Percentiles rank a stretch among this genome's conserved stretches.
Conservation (phyloP, 306 rosid genomes). For the Spatholobus suberectus region DNA sequence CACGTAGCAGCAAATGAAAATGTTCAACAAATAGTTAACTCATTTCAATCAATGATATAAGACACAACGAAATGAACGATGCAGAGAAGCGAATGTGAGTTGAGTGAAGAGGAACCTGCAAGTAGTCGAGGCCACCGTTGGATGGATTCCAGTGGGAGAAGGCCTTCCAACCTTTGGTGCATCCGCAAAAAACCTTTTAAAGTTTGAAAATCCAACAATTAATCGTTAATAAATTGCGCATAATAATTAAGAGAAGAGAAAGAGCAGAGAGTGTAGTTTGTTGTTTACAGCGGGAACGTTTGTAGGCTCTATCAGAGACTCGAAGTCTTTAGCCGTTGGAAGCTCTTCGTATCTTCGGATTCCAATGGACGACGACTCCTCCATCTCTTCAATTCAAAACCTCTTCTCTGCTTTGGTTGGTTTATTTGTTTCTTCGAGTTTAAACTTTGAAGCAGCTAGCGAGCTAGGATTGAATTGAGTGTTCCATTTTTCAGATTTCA, state of each 20-base stretch:
- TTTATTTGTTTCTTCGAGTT: neutral
- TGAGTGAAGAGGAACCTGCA: conserved; percentile 59
- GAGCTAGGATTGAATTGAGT: neutral
- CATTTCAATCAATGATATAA: neutral
- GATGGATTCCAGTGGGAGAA: conserved; percentile 72
- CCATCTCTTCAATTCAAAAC: conserved; percentile 38
- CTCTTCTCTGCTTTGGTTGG: neutral
- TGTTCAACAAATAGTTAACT: neutral
- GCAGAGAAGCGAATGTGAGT: neutral
- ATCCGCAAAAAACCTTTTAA: conserved; percentile 69
- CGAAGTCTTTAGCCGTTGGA: conserved; percentile 53
- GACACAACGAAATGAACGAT: neutral
- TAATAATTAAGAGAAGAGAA: neutral
- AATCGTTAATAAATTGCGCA: neutral
- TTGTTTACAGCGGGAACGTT: conserved; percentile 52
- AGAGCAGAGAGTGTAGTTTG: neutral
- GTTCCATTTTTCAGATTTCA: neutral
- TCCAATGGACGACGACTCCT: conserved; percentile 42
- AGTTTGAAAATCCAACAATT: neutral
- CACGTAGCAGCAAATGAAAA: conserved; percentile 9
- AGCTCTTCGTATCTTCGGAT: conserved; percentile 59
- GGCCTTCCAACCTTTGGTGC: conserved; percentile 72
- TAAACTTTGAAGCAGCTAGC: neutral
- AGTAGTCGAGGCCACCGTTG: conserved; percentile 77
- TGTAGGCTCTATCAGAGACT: conserved; percentile 40